Evolutionary conservation across 768 basidiomycete species (phyloP).

Genomic region (Nidula microcarpa): DNA sequence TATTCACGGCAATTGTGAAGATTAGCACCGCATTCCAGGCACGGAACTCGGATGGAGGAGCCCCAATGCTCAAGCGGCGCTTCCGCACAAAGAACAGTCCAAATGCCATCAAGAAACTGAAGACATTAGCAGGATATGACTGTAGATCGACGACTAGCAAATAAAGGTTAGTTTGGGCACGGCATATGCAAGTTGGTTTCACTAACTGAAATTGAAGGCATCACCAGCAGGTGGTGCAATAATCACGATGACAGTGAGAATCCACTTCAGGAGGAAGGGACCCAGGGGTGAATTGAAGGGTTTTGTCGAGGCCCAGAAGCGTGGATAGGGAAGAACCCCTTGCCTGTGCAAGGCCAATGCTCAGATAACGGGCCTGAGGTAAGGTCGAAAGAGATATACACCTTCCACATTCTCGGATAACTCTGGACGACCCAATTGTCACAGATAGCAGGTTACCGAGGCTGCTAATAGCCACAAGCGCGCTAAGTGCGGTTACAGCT

Average conservation of each 20-base stretch:
- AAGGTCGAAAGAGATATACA: slow-evolving; percentile 5
- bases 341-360: slow-evolving; percentile 19
- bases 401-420: slow-evolving; percentile 43
- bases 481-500: slow-evolving; percentile 29
- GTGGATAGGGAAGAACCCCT: slow-evolving; percentile 48
- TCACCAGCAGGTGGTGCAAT: slow-evolving; percentile 39
- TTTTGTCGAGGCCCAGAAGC: slow-evolving; percentile 45
- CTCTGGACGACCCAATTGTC: slow-evolving; percentile 37
- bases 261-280: slow-evolving; percentile 42
- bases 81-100: slow-evolving; percentile 33
- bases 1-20: slow-evolving; percentile 30
- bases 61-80: slow-evolving; percentile 23
- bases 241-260: slow-evolving; percentile 45
- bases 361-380: slow-evolving; percentile 1
- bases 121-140: slow-evolving; percentile 34
- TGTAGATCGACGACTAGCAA: slow-evolving; percentile 30
- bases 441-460: slow-evolving; percentile 35
- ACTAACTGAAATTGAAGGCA: slow-evolving; percentile 40
- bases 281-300: slow-evolving; percentile 50
- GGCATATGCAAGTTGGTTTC: neutral
- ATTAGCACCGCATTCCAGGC: slow-evolving; percentile 34
- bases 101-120: slow-evolving; percentile 27
- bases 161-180: neutral
- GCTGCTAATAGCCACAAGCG: slow-evolving; percentile 34
- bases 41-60: slow-evolving; percentile 27